These are phyloP conservation scores for Aspergillus affinis DNA, from an alignment of 495 filamentous ascomycete genomes.

Conservation along the genomic window DNA sequence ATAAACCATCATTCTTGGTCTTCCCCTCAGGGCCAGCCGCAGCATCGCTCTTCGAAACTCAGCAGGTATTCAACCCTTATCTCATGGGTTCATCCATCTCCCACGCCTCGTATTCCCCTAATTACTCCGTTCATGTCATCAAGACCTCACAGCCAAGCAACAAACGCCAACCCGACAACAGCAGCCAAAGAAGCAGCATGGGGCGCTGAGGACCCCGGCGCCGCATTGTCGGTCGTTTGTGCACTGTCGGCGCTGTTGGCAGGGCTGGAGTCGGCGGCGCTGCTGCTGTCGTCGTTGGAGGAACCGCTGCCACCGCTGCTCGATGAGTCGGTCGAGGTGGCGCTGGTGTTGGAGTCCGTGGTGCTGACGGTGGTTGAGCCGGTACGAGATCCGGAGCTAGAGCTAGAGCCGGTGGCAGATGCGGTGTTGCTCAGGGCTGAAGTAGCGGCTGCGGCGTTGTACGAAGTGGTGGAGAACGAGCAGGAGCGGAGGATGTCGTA, in stretches of 20 bases:
- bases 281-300: conserved; percentile 1
- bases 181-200: conserved; percentile 21
- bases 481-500: conserved; percentile 37
- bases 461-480: conserved; percentile 32
- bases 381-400: not conserved
- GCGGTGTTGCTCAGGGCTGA: conserved; percentile 7
- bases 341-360: too few species aligned
- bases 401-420: not conserved
- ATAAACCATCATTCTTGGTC: not conserved
- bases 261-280: conserved; percentile 9
- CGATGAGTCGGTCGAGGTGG: not conserved
- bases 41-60: too few species aligned
- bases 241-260: conserved; percentile 6
- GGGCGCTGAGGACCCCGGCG: conserved; percentile 15
- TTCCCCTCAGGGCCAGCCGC: too few species aligned
- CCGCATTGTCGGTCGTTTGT: conserved; percentile 22
- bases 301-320: conserved; percentile 1
- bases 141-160: conserved; percentile 28
- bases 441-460: conserved; percentile 18
- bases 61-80: too few species aligned
- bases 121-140: too few species aligned
- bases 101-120: not conserved
- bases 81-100: too few species aligned
- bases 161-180: conserved; percentile 25
- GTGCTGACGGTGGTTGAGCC: too few species aligned